Evolutionary conservation across 768 basidiomycete genomes (phyloP), one percentile per base, ranked within the genome.

Genomic region (Boletus reticulatus): DNA sequence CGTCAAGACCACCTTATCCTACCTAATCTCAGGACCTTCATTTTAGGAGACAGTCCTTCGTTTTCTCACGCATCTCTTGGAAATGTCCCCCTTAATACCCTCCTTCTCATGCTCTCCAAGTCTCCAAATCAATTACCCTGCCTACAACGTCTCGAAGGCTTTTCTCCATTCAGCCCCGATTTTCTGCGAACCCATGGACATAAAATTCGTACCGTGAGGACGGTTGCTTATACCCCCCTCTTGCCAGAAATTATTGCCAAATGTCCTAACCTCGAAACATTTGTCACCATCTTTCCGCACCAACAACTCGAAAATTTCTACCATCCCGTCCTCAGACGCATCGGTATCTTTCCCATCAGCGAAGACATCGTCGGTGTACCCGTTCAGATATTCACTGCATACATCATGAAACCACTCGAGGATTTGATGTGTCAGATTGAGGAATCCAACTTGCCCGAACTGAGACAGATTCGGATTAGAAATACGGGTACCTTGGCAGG

Each of bases 341-440:
- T 80, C 17, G 78, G 77, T 36, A 73, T 80, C 48, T 66, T 73
- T 19, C 78, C 79, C n/a, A 61, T 70, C 32, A 67, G 71, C 38
- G 78, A 78, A 20, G 67, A 77, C 24, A 37, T 64, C 8, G 66
- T 74, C 11, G 64, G 61, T 2, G 76, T 76, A 3, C 79, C 78
- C 2, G 50, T 57, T 10, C 68, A 67, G 24, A 65, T 78, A 43
- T 78, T 75, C 44, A 59, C 64, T 6, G 63, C 67, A 20, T 77
- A 77, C 20, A 72, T 80, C 29, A 67, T 80, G 63, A 64, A 58
- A 19, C 77, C 77, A 7, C 66, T 79, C 19, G 75, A 77, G 27
- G 66, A 62, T n/a, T 52, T 78, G 13, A 65, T 79, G 59, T 64
- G 66, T 42, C 66, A 71, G 43, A 68, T 78, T 22, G 75, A 78